Percentiles rank a stretch among this genome's conserved stretches.
phyloP scores from a whole-genome alignment of 495 filamentous ascomycete species.

The Opeltia flavorubescens region DNA sequence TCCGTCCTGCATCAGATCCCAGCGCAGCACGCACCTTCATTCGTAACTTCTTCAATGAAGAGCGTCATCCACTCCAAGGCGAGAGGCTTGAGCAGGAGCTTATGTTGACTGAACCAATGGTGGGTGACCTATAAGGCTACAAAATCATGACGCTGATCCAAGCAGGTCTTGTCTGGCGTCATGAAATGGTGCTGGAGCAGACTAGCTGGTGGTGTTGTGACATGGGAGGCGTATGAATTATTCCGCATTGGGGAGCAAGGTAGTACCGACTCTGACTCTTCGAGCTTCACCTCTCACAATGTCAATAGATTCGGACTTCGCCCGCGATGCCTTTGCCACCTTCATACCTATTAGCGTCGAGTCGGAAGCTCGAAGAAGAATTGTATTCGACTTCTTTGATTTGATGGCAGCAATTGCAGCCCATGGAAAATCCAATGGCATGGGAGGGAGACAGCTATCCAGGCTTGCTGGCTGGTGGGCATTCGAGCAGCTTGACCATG shows the following conservation, averaged over 20 bases:
- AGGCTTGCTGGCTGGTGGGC: conserved; percentile 98
- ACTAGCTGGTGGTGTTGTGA: conserved; percentile 80
- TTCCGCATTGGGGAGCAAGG: conserved; percentile 92
- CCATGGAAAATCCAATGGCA: conserved; percentile 83
- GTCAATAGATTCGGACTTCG: conserved; percentile 70
- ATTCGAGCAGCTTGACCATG: conserved; percentile 74
- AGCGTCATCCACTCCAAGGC: conserved; percentile 41
- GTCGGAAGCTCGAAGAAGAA: conserved; percentile 68
- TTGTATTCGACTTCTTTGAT: conserved; percentile 96
- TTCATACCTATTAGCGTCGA: conserved; percentile 94
- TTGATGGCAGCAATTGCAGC: conserved; percentile 68
- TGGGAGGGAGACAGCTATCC: conserved; percentile 87
- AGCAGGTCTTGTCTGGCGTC: conserved; percentile 78
- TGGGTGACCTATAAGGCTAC: conserved; percentile 24
- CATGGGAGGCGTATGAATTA: conserved; percentile 92
- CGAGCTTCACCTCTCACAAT: background rate
- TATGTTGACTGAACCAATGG: conserved; percentile 87
- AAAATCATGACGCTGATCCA: background rate
- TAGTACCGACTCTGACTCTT: conserved; percentile 23
- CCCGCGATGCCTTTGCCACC: conserved; percentile 83
- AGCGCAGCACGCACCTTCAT: conserved; percentile 85
- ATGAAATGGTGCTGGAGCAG: conserved; percentile 99
- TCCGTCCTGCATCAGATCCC: conserved; percentile 81
- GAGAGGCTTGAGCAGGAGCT: conserved; percentile 70
- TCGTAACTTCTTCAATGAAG: conserved; percentile 73